Percentiles rank a stretch among this genome's conserved stretches.
phyloP scores from a whole-genome alignment of 179 eudicot species.

The Spergularia azorica region DNA sequence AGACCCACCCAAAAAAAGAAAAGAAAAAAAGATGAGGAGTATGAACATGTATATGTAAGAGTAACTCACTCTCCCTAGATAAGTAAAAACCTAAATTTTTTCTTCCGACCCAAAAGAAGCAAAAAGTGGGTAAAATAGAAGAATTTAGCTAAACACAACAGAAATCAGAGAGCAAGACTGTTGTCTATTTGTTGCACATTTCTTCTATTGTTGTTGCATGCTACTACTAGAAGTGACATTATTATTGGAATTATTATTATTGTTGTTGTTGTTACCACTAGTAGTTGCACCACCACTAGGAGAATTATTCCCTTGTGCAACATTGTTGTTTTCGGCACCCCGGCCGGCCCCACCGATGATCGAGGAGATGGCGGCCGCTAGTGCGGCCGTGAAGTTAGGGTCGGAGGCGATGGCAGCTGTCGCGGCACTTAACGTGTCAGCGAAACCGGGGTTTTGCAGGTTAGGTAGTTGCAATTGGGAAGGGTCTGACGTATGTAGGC shows the following conservation, averaged over 20 bases:
- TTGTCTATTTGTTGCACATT: not conserved
- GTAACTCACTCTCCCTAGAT: not conserved
- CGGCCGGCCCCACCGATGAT: slow-evolving; percentile 54
- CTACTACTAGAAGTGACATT: slow-evolving; percentile 25
- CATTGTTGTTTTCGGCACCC: slow-evolving; percentile 23
- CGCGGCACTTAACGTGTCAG: slow-evolving; percentile 68
- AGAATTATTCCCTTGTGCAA: slow-evolving; percentile 15
- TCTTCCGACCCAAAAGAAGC: slow-evolving; percentile 8
- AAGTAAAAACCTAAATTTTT: slow-evolving; percentile 1
- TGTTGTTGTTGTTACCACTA: slow-evolving; percentile 14
- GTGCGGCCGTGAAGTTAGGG: slow-evolving; percentile 83
- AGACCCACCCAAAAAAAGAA: slow-evolving; percentile 1
- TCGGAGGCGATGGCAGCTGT: slow-evolving; percentile 80
- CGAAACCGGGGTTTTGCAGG: slow-evolving; percentile 33
- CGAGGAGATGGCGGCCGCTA: slow-evolving; percentile 76
- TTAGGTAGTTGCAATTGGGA: slow-evolving; percentile 31
- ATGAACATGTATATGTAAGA: slow-evolving; percentile 31
- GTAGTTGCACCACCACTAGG: slow-evolving; percentile 20
- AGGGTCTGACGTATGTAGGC: slow-evolving; percentile 52
- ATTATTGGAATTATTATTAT: slow-evolving; percentile 11
- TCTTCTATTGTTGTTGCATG: slow-evolving; percentile 37
- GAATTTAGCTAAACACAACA: slow-evolving; percentile 5
- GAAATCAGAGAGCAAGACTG: not conserved
- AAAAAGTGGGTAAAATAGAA: not conserved
- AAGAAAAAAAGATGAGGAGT: not conserved